Evolutionary conservation across 2,329 filamentous ascomycete species (phyloP), one percentile per base, ranked within the genome.

Genomic region (Aspergillus tanneri): DNA sequence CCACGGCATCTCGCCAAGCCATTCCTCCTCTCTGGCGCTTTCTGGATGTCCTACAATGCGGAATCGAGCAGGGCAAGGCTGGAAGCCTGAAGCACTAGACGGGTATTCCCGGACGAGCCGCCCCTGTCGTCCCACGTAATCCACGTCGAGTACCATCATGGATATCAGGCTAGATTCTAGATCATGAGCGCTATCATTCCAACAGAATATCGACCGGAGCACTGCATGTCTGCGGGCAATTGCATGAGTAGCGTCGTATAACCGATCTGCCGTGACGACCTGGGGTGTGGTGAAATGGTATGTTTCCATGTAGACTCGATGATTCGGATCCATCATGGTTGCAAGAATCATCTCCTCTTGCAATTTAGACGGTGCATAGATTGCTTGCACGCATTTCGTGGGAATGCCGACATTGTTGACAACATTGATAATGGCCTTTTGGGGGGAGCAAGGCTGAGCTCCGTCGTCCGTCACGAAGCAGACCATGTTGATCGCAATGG

Each of bases 1-100:
- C 46, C 46, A 48, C 12, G 25, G 39, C 46, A 48, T 48, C 23
- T 24, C 40, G 11, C 34, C 39, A 11, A 10, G 16, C 46, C 40
- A 43, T 12, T 27, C 25, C 9, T 25, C 12, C 22, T 14, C 16
- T 14, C 30, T 5, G 22, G 7, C 3, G 11, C 2, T 9, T 36
- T 27, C 3, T 34, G 8, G 6, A 46, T 30, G 21, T 19, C 11
- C n/a, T n/a, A n/a, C n/a, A n/a, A n/a, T n/a, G n/a, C n/a, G n/a
- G n/a, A n/a, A n/a, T n/a, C n/a, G n/a, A n/a, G n/a, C n/a, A n/a
- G n/a, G n/a, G n/a, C n/a, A n/a, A n/a, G n/a, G n/a, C n/a, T n/a
- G n/a, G n/a, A n/a, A n/a, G n/a, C n/a, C n/a, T n/a, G n/a, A n/a
- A n/a, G n/a, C n/a, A n/a, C n/a, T n/a, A n/a, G n/a, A n/a, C n/a